Base-by-base conservation (phyloP, 2,329 filamentous ascomycete genomes). In the Phaeosphaeria sp. region DNA sequence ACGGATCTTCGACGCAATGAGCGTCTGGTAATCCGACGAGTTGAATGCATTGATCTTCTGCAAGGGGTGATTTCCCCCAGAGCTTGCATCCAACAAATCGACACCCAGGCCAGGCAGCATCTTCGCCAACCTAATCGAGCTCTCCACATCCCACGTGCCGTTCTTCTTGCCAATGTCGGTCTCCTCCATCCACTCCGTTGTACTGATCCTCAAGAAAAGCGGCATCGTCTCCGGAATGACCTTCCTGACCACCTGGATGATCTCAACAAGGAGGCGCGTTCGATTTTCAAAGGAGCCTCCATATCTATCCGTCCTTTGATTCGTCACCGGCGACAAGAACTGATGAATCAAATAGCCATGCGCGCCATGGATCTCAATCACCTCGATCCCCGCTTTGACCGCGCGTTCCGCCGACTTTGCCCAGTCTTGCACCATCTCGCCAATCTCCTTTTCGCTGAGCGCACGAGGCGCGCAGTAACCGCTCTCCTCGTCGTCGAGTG, bases 11-110 rank as follows among this genome's bases (percentile, higher is more conserved):
- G 76, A 74, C 0, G 83, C 82, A 39, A 85, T 80, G 44, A 79
- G 78, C 7, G 77, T 80, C 61, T 85, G 82, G 60, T 84, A 85
- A 54, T 83, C 80, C 27, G 72, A 73, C 18, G 67, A 57, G 6
- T 71, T 80, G 71, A 65, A 84, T 55, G 70, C 68, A 42, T 71
- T 70, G 48, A 75, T 79, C 8, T 72, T 71, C 63, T 83, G 81
- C n/a, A 69, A 58, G 1, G 70, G 73, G 59, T 81, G 77, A 55
- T 83, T 83, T 0, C 78, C 80, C 0, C 78, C 81, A 11, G 76
- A 78, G 53, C 77, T 80, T 2, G 81, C 79, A 55, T 83, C 81
- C 3, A 83, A 55, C 0, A 83, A 67, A 56, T 83, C 81, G 0
- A 82, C 71, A 0, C 79, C 80, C 0, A 80, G 57, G 7, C 65